Evolutionary conservation across 1,284 basidiomycete genomes (phyloP).

Genomic region (Ceratobasidium sp.): DNA sequence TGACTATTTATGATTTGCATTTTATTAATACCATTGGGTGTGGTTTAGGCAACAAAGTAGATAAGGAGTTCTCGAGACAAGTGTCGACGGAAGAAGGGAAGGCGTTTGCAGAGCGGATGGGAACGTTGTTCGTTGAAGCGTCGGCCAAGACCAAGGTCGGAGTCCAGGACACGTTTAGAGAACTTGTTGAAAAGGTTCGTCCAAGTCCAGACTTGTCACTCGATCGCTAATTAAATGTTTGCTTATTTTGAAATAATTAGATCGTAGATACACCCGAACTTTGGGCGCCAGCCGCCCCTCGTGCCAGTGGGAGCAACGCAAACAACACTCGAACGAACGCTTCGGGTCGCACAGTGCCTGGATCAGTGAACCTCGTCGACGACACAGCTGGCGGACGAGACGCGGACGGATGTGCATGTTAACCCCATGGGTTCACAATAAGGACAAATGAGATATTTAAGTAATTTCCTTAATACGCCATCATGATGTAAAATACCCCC

Average conservation of each 20-base stretch:
- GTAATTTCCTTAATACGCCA: no score
- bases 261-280: constrained; percentile 75
- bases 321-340: constrained; percentile 23
- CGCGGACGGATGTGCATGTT: constrained; percentile 28
- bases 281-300: constrained; percentile 63
- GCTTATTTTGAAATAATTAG: no score
- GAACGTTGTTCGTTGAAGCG: constrained; percentile 88
- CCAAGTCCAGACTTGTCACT: constrained; percentile 57
- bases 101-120: constrained; percentile 85
- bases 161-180: constrained; percentile 84
- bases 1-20: background rate
- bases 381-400: constrained; percentile 17
- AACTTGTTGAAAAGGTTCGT: constrained; percentile 76
- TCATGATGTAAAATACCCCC: no score
- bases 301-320: background rate
- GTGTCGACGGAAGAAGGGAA: constrained; percentile 85
- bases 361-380: constrained; percentile 31
- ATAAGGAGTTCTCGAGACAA: constrained; percentile 94
- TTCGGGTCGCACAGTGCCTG: constrained; percentile 25
- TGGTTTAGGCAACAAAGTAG: constrained; percentile 85
- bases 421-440: no score
- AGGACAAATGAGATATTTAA: background rate
- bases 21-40: background rate
- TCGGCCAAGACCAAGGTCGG: constrained; percentile 89
- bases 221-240: no score